Base-by-base conservation (phyloP, 2,329 filamentous ascomycete species). In the Xylogone sp. region DNA sequence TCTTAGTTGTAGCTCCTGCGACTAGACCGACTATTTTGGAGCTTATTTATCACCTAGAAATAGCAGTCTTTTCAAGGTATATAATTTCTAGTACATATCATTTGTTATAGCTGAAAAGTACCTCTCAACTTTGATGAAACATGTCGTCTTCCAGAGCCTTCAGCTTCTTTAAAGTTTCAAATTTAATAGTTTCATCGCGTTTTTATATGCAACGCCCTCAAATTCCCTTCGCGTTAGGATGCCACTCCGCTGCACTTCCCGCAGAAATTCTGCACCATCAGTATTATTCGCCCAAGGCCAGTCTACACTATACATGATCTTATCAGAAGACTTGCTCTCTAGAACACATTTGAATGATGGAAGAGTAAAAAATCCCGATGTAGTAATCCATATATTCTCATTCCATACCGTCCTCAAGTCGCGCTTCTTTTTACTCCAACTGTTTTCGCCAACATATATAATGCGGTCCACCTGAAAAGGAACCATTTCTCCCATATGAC, bases 361-460 rank as follows among this genome's bases (percentile, higher is more conserved):
- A 18, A 82, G 53, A 22, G 73, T 72, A 62, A 76, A 81, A 50
- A 76, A 72, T 2, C 80, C 80, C 48, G 73, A 76, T 2, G 79
- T 82, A 1, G 79, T 82, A 22, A 84, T 62, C 74, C 77, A 83
- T 10, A 83, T 65, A 52, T 84, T 84, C 53, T 73, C 65, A 45
- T 75, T 71, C 71, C 76, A 84, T 2, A 82, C 77, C 12, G 78
- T 68, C 13, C 65, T 59, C 45, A 83, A 75, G 1, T 63, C 60
- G 19, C 20, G 59, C 42, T 63, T 51, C 3, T 61, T 63, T 12
- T 50, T 49, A 29, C 68, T 66, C 62, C 63, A 68, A 21, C 62
- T 55, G 12, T 48, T 50, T 48, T 67, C 47, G 58, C 47, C 20
- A 61, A 60, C 27, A 68, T 48, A 53, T 46, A 64, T 51, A 46